Evolutionary conservation across 192 early-diverging fungal genomes (phyloP).

Genomic region (Diversispora eburnea): DNA sequence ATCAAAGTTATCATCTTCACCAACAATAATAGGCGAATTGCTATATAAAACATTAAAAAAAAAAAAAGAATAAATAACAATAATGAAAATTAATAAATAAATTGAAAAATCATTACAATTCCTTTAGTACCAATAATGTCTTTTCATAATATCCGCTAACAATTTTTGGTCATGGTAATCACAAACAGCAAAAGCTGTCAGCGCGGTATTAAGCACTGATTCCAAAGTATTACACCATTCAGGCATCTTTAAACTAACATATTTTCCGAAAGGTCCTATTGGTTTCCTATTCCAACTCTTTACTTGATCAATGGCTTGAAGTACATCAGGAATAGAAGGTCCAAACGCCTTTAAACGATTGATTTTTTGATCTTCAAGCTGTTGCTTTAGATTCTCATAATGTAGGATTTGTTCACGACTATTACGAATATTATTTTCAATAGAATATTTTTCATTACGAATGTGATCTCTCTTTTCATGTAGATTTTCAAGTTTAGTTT

Average conservation of each 20-base stretch:
- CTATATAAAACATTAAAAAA: neutral
- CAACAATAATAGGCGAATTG: conserved; percentile 57
- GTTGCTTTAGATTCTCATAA: conserved; percentile 32
- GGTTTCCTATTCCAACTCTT: conserved; percentile 47
- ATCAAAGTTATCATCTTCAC: conserved; percentile 63
- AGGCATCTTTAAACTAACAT: conserved; percentile 54
- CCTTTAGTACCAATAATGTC: conserved; percentile 40
- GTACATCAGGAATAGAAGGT: conserved; percentile 55
- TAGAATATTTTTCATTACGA: conserved; percentile 5
- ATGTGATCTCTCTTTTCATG: conserved; percentile 15
- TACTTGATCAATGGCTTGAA: conserved; percentile 46
- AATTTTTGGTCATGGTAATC: conserved; percentile 57
- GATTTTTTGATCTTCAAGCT: conserved; percentile 57
- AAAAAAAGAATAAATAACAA: neutral
- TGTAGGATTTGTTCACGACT: conserved; percentile 31
- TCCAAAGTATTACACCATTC: conserved; percentile 62
- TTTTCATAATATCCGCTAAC: conserved; percentile 52
- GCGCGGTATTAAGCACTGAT: conserved; percentile 51
- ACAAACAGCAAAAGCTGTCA: conserved; percentile 71
- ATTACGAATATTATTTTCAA: conserved; percentile 4
- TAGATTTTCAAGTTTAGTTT: neutral
- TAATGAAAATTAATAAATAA: neutral
- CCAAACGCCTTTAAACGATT: conserved; percentile 75
- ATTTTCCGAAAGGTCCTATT: conserved; percentile 68
- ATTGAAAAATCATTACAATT: neutral